These are phyloP conservation scores for Aspergillus sp. DNA, from an alignment of 2,329 filamentous ascomycete species.

Conservation along the genomic window DNA sequence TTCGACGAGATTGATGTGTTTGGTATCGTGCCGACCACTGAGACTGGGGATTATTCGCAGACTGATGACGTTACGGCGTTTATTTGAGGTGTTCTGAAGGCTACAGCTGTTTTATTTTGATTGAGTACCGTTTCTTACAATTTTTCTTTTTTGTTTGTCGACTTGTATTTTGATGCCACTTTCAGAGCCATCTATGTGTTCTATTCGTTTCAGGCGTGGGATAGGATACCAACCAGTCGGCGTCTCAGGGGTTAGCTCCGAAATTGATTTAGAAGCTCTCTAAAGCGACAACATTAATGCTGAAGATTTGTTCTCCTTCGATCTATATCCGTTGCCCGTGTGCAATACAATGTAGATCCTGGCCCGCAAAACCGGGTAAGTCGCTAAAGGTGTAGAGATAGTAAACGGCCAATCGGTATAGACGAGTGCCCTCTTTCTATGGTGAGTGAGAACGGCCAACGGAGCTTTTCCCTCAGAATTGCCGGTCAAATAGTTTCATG, in stretches of 20 bases:
- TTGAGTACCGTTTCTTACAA: neutral
- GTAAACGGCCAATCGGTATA: neutral
- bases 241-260: neutral
- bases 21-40: neutral
- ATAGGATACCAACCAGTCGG: neutral
- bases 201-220: neutral
- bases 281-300: neutral
- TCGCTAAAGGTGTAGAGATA: constrained; percentile 16
- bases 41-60: neutral
- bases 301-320: constrained; percentile 14
- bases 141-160: neutral
- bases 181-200: neutral
- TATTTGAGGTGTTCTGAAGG: neutral
- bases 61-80: constrained; percentile 9
- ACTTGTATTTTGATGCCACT: neutral
- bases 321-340: constrained; percentile 25
- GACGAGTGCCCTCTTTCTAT: neutral
- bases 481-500: neutral
- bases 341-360: constrained; percentile 25
- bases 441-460: neutral
- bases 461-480: constrained; percentile 2
- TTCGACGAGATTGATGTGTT: neutral
- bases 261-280: neutral
- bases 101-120: neutral
- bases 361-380: constrained; percentile 2